Conservation (phyloP, 129 eudicot genomes). For the Chrysanthemum makinoi region DNA sequence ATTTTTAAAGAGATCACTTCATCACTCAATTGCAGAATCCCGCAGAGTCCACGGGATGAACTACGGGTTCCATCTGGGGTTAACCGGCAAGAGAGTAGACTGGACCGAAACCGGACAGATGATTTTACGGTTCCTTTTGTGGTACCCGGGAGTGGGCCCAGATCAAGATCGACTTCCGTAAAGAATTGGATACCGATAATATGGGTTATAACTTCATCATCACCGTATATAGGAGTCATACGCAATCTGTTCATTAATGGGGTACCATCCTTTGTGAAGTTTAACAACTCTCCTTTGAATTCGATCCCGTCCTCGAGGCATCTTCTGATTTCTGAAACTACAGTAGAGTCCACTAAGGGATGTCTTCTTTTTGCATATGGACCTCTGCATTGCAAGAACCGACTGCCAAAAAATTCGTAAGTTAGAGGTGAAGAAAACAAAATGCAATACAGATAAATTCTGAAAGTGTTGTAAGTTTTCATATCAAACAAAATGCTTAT, state of each 20-base stretch:
- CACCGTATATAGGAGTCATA: slow-evolving; percentile 86
- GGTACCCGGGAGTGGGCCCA: slow-evolving; percentile 84
- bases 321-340: slow-evolving; percentile 86
- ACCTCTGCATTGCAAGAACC: slow-evolving; percentile 98
- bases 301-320: slow-evolving; percentile 77
- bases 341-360: slow-evolving; percentile 74
- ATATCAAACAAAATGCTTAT: no score
- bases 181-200: slow-evolving; percentile 82
- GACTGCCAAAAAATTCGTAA: slow-evolving; percentile 51
- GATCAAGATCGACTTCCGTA: slow-evolving; percentile 69
- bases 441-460: no score
- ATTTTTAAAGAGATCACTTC: slow-evolving; percentile 73
- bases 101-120: slow-evolving; percentile 52
- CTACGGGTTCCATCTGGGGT: slow-evolving; percentile 40
- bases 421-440: slow-evolving; percentile 3
- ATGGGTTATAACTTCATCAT: slow-evolving; percentile 77
- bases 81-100: slow-evolving; percentile 46
- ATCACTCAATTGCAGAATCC: slow-evolving; percentile 76
- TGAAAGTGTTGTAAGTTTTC: no score
- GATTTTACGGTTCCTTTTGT: slow-evolving; percentile 45
- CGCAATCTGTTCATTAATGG: slow-evolving; percentile 88
- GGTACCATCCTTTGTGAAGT: slow-evolving; percentile 87
- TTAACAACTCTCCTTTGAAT: slow-evolving; percentile 84
- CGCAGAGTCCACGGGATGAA: slow-evolving; percentile 55
- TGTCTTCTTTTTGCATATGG: slow-evolving; percentile 96